Evolutionary conservation across 2,329 filamentous ascomycete genomes (phyloP).

Genomic region (Aspergillus intermedius): DNA sequence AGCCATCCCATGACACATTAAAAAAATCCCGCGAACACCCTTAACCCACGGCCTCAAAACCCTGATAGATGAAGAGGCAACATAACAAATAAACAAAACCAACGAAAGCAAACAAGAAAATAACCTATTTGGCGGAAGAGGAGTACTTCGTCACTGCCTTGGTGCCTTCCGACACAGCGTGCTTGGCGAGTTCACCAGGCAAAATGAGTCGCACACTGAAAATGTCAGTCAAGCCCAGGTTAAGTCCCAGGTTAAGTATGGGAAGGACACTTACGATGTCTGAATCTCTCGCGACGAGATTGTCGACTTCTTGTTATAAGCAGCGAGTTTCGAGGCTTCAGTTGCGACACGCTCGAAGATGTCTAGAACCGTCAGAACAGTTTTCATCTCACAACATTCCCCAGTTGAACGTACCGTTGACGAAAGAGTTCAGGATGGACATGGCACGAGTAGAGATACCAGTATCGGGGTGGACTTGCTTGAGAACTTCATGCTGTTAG

Average conservation of each 20-base stretch:
- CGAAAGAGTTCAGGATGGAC: conserved; percentile 99
- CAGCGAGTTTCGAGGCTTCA: conserved; percentile 96
- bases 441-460: conserved; percentile 99
- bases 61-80: conserved; percentile 33
- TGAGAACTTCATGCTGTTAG: conserved; percentile 64
- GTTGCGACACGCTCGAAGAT: conserved; percentile 99
- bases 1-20: conserved; percentile 46
- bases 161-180: conserved; percentile 98
- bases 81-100: conserved; percentile 27
- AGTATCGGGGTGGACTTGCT: conserved; percentile 99
- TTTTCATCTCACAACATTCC: conserved; percentile 1
- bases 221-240: conserved; percentile 18
- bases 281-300: conserved; percentile 99
- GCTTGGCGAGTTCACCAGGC: conserved; percentile 97
- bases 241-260: neutral
- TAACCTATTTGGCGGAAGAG: conserved; percentile 91
- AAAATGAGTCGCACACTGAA: conserved; percentile 84
- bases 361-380: conserved; percentile 48
- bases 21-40: conserved; percentile 29
- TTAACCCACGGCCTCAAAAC: conserved; percentile 1
- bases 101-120: conserved; percentile 43
- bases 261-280: conserved; percentile 61
- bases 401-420: conserved; percentile 69
- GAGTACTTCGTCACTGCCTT: conserved; percentile 99
- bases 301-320: conserved; percentile 99